Conservation (phyloP, 2,329 filamentous ascomycete species). For the Colletotrichum gloeosporioides region DNA sequence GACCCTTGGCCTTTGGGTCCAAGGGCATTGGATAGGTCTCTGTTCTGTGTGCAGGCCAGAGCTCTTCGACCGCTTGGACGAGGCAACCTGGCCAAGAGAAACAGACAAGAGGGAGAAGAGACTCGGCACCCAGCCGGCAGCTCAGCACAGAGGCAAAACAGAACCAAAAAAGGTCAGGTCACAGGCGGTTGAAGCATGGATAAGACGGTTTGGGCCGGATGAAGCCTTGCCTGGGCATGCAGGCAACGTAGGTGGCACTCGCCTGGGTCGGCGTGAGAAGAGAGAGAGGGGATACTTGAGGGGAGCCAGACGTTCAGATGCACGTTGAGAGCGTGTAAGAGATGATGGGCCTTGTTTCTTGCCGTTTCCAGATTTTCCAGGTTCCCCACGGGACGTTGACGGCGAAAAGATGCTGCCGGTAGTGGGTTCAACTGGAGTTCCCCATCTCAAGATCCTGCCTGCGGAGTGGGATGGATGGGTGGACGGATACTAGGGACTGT, state of each 20-base stretch:
- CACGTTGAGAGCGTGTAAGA: background rate
- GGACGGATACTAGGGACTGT: background rate
- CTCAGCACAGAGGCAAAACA: slow-evolving; percentile 7
- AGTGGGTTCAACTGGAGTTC: background rate
- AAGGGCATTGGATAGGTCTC: slow-evolving; percentile 16
- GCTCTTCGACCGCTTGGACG: slow-evolving; percentile 16
- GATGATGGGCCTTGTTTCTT: background rate
- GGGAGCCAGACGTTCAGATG: background rate
- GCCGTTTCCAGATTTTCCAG: background rate
- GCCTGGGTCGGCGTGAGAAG: background rate
- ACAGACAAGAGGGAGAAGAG: background rate
- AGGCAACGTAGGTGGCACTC: slow-evolving; percentile 16
- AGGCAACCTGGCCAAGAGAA: slow-evolving; percentile 1
- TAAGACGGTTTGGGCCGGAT: slow-evolving; percentile 12
- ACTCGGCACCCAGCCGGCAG: background rate
- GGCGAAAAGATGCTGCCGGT: background rate
- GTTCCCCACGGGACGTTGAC: background rate
- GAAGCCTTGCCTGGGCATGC: slow-evolving; percentile 12
- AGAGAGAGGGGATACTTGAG: background rate
- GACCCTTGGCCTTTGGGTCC: slow-evolving; percentile 11
- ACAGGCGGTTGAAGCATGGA: background rate
- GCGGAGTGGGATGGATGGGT: background rate
- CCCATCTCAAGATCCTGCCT: background rate
- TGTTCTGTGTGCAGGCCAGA: background rate
- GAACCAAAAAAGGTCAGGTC: background rate